Evolutionary conservation across 371 early-diverging fungal species (phyloP), one percentile per base, ranked within the genome.

Genomic region (Mucor ambiguus): DNA sequence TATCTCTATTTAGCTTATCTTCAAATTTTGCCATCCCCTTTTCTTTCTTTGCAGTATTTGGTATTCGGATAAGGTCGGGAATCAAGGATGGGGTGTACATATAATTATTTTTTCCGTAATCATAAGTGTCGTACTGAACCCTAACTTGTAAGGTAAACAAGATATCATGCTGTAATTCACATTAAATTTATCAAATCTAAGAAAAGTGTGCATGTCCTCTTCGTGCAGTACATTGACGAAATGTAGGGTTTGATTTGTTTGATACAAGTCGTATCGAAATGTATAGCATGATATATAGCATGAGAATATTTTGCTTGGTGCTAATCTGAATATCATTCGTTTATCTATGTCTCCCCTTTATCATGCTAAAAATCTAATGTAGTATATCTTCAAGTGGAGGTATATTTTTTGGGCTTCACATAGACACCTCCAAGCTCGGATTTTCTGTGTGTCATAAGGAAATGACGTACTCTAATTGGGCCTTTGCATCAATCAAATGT

Each of bases 11-110:
- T 67, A 63, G 68, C 68, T 67, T 67, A 67, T 67, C 68, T 67
- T 52, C 28, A 49, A 44, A 9, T 28, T 52, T 29, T 41, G 18
- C 43, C 18, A 18, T 66, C 41, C 41, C 16, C 52, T 43, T 56
- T 2, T 9, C 37, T 35, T 56, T 29, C 37, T 58, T 58, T 28
- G 52, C 57, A 57, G 41, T 5, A 32, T 32, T 58, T 44, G 49
- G 18, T 64, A 57, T 64, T 64, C 65, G 65, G 65, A 64, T 64
- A 64, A 64, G 65, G 65, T 64, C 65, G 65, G 65, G 24, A 64
- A 58, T 58, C 63, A 26, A 38, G 38, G 52, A 26, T 52, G 52
- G 52, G 52, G 52, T 52, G 52, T 6, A 52, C 52, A 28, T 52
- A 28, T 52, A 26, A 52, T 52, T 52, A 52, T 52, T 52, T 28